Evolutionary conservation across 768 basidiomycete species (phyloP).

Genomic region (Scleroderma citrinum): DNA sequence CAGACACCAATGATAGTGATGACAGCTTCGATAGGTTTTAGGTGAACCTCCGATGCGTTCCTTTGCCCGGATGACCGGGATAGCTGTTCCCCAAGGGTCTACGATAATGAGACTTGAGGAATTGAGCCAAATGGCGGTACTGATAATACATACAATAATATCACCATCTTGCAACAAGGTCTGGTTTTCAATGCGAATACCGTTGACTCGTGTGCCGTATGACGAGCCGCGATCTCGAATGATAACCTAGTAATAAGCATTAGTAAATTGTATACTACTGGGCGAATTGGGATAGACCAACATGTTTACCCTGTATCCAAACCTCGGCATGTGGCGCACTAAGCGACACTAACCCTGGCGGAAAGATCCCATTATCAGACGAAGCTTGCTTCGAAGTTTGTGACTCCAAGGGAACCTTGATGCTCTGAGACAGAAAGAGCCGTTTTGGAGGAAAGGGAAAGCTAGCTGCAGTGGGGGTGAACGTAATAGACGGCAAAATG

Average conservation of each 20-base stretch:
- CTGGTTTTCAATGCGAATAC: conserved; percentile 32
- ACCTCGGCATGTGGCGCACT: conserved; percentile 41
- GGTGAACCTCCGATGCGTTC: conserved; percentile 38
- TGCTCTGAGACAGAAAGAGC: conserved; percentile 26
- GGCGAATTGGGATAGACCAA: conserved; percentile 11
- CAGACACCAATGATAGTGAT: conserved; percentile 31
- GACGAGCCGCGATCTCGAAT: conserved; percentile 42
- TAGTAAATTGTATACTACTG: conserved; percentile 1
- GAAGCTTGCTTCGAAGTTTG: conserved; percentile 23
- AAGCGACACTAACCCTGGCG: conserved; percentile 33
- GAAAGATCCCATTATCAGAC: conserved; percentile 39
- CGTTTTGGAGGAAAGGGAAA: conserved; percentile 36
- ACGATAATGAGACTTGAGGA: conserved; percentile 6
- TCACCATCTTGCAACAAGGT: conserved; percentile 38
- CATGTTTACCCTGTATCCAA: conserved; percentile 41
- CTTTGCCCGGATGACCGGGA: conserved; percentile 32
- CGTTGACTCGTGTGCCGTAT: conserved; percentile 47
- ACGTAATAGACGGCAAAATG: conserved; percentile 26
- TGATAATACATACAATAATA: conserved; percentile 32
- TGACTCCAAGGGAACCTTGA: conserved; percentile 28
- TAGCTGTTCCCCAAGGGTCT: conserved; percentile 39
- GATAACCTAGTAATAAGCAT: conserved; percentile 30
- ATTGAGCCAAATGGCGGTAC: neutral
- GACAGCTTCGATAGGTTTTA: conserved; percentile 39
- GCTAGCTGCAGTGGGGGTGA: conserved; percentile 30